phyloP scores from a whole-genome alignment of 306 rosid species.

The Inga leiocalycina region DNA sequence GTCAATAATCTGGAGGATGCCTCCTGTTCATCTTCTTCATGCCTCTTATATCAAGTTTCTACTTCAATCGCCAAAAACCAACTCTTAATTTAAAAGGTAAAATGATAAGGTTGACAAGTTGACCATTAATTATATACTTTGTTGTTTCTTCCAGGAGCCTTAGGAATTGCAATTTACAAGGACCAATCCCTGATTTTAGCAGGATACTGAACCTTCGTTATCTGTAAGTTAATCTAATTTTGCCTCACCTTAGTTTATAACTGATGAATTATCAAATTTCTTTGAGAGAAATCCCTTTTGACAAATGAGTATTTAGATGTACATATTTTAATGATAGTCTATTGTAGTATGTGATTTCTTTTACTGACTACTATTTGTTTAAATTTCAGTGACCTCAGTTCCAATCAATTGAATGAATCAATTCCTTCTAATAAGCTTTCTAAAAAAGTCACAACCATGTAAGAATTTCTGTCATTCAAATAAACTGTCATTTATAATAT shows the following conservation, averaged over 20 bases:
- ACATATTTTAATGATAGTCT: slow-evolving; percentile 8
- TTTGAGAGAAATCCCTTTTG: slow-evolving; percentile 19
- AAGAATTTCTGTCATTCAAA: slow-evolving; percentile 49
- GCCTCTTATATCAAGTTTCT: slow-evolving; percentile 12
- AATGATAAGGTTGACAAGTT: neutral
- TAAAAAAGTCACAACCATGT: slow-evolving; percentile 79
- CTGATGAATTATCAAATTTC: slow-evolving; percentile 1
- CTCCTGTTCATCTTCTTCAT: neutral
- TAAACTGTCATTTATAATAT: neutral
- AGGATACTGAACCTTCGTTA: slow-evolving; percentile 52
- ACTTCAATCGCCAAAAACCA: neutral
- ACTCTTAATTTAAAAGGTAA: slow-evolving; percentile 15
- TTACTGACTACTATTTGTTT: slow-evolving; percentile 36
- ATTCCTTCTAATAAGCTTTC: slow-evolving; percentile 65
- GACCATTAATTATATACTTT: slow-evolving; percentile 26
- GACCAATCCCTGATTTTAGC: slow-evolving; percentile 89
- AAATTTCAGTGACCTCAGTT: slow-evolving; percentile 81
- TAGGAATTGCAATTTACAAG: slow-evolving; percentile 81
- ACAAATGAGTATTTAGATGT: slow-evolving; percentile 13
- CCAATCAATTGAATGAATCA: slow-evolving; percentile 71
- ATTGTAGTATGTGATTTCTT: slow-evolving; percentile 18
- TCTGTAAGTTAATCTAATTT: slow-evolving; percentile 56
- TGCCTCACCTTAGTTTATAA: neutral
- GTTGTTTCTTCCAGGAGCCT: slow-evolving; percentile 69
- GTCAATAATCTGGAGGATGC: slow-evolving; percentile 11